A percentile compares a stretch with the other conserved stretches of the same genome.
phyloP scores from a whole-genome alignment of 129 eudicot genomes.

The Solidago caesia region DNA sequence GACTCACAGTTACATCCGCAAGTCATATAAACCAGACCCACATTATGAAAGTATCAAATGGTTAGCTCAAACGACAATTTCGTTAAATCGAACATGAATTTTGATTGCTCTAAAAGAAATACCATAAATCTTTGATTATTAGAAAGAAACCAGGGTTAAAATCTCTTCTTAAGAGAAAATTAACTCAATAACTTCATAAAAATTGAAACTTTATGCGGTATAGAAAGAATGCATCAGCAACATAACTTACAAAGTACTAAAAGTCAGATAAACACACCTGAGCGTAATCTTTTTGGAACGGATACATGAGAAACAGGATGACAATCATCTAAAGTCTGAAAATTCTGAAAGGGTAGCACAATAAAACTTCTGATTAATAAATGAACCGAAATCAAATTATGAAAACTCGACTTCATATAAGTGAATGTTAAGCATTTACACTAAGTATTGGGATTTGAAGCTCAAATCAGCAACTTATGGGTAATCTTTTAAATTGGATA shows the following conservation, averaged over 20 bases:
- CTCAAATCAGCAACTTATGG: not conserved
- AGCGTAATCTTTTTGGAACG: constrained; percentile 68
- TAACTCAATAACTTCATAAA: not conserved
- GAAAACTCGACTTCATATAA: constrained; percentile 6
- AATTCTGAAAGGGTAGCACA: constrained; percentile 7
- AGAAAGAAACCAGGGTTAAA: not conserved
- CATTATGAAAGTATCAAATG: not conserved
- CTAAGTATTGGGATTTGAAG: not conserved
- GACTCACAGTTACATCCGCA: too few relatives aligned
- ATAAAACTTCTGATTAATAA: not conserved
- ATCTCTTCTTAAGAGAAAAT: not conserved
- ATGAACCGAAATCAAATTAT: not conserved
- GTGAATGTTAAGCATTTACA: not conserved
- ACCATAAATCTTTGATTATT: not conserved
- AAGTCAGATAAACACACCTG: constrained; percentile 44
- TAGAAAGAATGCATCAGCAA: not conserved
- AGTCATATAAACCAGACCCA: not conserved
- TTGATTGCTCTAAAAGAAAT: not conserved
- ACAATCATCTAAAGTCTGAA: constrained; percentile 52
- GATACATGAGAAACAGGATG: constrained; percentile 41
- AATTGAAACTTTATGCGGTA: not conserved
- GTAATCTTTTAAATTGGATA: not conserved
- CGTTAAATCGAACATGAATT: not conserved
- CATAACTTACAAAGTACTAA: not conserved
- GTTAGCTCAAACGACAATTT: not conserved